These are phyloP conservation scores for Daucus carota DNA, from an alignment of 129 eudicot species.

Conservation along the genomic window DH1_v3.0 NC_030387.2:29823501-29824000, in stretches of 20 bases:
- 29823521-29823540: constrained; percentile 64
- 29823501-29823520: constrained; percentile 60
- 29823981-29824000: constrained; percentile 53
- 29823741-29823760: constrained; percentile 62
- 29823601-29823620: constrained; percentile 72
- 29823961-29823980: constrained; percentile 34
- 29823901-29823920: constrained; percentile 90
- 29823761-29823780: constrained; percentile 16
- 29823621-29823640: constrained; percentile 61
- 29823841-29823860: constrained; percentile 30
- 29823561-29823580: constrained; percentile 77
- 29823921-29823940: constrained; percentile 62
- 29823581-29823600: constrained; percentile 72
- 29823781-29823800: constrained; percentile 39
- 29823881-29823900: constrained; percentile 43
- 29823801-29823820: constrained; percentile 6
- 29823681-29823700: constrained; percentile 70
- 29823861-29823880: constrained; percentile 23
- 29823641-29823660: constrained; percentile 43
- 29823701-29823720: constrained; percentile 46
- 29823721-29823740: constrained; percentile 34
- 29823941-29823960: constrained; percentile 75
- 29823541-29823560: constrained; percentile 25
- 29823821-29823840: constrained; percentile 36
- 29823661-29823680: constrained; percentile 94